These are phyloP conservation scores for Chrysanthemum seticuspe DNA, from an alignment of 129 eudicot species.

Conservation along the genomic window DNA sequence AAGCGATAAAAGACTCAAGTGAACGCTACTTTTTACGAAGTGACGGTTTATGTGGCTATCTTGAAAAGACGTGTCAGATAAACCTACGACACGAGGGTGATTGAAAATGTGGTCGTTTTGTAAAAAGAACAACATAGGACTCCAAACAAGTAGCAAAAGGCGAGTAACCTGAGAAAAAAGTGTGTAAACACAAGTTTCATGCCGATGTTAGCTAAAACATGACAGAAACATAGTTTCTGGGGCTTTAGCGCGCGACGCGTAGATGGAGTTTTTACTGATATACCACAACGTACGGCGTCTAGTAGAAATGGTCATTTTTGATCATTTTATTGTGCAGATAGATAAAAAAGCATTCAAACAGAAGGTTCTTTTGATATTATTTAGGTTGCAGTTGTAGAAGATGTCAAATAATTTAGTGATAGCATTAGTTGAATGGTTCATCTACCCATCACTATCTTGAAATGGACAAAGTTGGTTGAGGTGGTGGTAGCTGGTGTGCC, in stretches of 20 bases:
- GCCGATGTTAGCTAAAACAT: too few relatives aligned
- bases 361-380: slow-evolving; percentile 3
- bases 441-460: slow-evolving; percentile 30
- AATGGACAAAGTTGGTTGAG: slow-evolving; percentile 32
- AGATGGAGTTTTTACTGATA: neutral
- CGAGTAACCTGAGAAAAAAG: too few relatives aligned
- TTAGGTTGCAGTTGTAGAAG: slow-evolving; percentile 17
- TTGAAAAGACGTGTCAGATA: too few relatives aligned
- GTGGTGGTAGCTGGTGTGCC: slow-evolving; percentile 29
- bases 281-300: too few relatives aligned
- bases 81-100: too few relatives aligned
- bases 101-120: too few relatives aligned
- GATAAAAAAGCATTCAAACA: neutral
- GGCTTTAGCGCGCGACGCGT: neutral
- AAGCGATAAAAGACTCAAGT: too few relatives aligned
- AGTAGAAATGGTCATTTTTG: neutral
- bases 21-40: too few relatives aligned
- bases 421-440: slow-evolving; percentile 26
- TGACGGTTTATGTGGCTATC: too few relatives aligned
- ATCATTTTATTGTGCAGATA: neutral
- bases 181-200: too few relatives aligned
- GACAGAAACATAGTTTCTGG: neutral
- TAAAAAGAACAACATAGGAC: too few relatives aligned
- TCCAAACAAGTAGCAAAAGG: too few relatives aligned
- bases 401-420: neutral